Percentiles rank a stretch among this genome's conserved stretches.
phyloP scores from a whole-genome alignment of 345 rosid genomes.

The Eucalyptus caleyi region DNA sequence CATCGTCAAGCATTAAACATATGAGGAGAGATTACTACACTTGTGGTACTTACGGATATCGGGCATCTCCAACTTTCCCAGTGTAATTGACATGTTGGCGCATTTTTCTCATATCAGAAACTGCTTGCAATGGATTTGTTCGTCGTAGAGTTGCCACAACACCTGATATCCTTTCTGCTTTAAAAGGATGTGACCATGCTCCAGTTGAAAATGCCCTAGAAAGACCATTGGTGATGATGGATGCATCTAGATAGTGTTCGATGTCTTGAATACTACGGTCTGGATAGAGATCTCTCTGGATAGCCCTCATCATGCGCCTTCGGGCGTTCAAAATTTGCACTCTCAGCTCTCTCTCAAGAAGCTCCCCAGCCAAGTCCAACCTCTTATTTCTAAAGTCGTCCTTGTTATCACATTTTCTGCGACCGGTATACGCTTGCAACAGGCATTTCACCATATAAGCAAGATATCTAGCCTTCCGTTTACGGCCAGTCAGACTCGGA shows the following conservation, averaged over 20 bases:
- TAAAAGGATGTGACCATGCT: constrained; percentile 88
- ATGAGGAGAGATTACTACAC: neutral
- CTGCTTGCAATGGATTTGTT: constrained; percentile 77
- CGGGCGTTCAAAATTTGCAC: constrained; percentile 71
- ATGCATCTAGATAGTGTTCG: constrained; percentile 82
- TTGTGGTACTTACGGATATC: constrained; percentile 78
- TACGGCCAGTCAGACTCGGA: constrained; percentile 42
- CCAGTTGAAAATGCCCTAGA: constrained; percentile 97
- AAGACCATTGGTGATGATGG: constrained; percentile 80
- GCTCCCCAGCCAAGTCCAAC: constrained; percentile 74
- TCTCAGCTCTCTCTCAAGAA: constrained; percentile 76
- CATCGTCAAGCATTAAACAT: neutral
- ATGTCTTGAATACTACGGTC: constrained; percentile 47
- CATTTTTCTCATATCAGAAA: constrained; percentile 75
- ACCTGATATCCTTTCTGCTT: constrained; percentile 85
- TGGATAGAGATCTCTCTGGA: constrained; percentile 70
- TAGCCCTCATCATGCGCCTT: constrained; percentile 53
- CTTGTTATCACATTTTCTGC: constrained; percentile 66
- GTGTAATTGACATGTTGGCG: constrained; percentile 76
- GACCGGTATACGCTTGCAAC: constrained; percentile 54
- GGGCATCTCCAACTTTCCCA: constrained; percentile 95
- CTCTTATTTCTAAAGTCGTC: constrained; percentile 87
- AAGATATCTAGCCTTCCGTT: constrained; percentile 73
- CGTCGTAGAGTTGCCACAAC: constrained; percentile 84
- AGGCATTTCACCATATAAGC: constrained; percentile 92